A percentile compares a stretch with the other conserved stretches of the same genome.
Conservation (phyloP, 805 yeast species). For the Barnettozyma populi region DNA sequence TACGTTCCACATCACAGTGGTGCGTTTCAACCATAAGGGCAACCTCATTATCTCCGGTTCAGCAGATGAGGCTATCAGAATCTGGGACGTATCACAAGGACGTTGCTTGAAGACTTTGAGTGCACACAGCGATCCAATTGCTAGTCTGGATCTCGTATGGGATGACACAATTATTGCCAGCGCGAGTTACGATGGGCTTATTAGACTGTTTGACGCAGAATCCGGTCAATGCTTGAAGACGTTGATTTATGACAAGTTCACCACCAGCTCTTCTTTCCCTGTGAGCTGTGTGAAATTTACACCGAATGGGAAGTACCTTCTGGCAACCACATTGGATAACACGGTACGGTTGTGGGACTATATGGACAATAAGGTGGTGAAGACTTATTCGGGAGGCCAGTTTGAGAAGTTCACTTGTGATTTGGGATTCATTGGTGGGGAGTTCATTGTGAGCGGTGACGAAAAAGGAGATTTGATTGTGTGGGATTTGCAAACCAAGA, state of each 20-base stretch:
- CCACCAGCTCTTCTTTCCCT: conserved; percentile 58
- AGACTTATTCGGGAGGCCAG: conserved; percentile 47
- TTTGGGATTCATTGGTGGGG: conserved; percentile 41
- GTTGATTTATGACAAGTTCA: conserved; percentile 70
- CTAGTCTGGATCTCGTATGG: conserved; percentile 64
- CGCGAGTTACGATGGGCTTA: conserved; percentile 87
- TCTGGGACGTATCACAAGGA: conserved; percentile 82
- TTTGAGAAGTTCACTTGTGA: conserved; percentile 47
- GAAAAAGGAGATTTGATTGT: background rate
- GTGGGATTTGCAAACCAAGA: conserved; percentile 2
- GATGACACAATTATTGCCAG: conserved; percentile 82
- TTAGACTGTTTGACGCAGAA: conserved; percentile 79
- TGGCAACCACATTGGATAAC: conserved; percentile 81
- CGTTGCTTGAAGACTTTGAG: conserved; percentile 70
- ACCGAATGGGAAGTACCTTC: conserved; percentile 73
- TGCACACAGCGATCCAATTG: conserved; percentile 90
- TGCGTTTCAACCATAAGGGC: conserved; percentile 68
- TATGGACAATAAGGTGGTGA: conserved; percentile 71
- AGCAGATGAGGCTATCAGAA: conserved; percentile 82
- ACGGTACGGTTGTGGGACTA: conserved; percentile 80
- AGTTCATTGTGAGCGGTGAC: conserved; percentile 16
- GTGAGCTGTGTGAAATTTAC: conserved; percentile 68
- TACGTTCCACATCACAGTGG: conserved; percentile 75
- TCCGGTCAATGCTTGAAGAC: conserved; percentile 93
- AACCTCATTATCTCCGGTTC: conserved; percentile 77